Evolutionary conservation across 2,329 filamentous ascomycete genomes (phyloP).

Genomic region (Diaporthe longicolla): DNA sequence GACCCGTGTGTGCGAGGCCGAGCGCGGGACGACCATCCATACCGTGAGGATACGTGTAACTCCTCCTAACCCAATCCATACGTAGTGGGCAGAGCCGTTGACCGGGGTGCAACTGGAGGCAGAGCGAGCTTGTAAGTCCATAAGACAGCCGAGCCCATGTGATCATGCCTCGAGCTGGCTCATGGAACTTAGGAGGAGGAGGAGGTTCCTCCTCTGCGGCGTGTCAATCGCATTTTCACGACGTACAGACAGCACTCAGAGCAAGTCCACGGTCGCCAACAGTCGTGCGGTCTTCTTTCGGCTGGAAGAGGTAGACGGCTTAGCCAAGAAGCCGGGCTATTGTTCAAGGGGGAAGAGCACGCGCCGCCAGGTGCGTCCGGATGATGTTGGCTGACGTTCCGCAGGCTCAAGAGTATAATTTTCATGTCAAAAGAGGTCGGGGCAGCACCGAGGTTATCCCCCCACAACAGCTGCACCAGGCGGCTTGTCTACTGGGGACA

Average conservation of each 20-base stretch:
- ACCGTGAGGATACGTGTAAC: neutral
- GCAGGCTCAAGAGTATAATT: neutral
- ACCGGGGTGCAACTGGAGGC: slow-evolving; percentile 17
- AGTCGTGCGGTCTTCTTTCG: neutral
- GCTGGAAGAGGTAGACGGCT: neutral
- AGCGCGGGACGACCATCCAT: slow-evolving; percentile 4
- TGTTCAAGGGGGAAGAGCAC: too few species aligned
- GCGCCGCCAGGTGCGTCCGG: neutral
- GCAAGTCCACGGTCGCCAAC: neutral
- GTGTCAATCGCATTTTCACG: too few species aligned
- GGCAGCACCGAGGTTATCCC: neutral
- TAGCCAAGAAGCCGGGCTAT: neutral
- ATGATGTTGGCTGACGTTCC: slow-evolving; percentile 4
- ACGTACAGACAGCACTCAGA: too few species aligned
- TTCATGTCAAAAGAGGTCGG: neutral
- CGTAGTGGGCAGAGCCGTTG: slow-evolving; percentile 11
- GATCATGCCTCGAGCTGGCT: neutral
- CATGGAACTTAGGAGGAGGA: neutral
- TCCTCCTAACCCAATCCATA: neutral
- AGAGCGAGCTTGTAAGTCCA: slow-evolving; percentile 6
- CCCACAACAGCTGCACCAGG: neutral
- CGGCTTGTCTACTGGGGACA: slow-evolving; percentile 6
- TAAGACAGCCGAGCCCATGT: neutral
- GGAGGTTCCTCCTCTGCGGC: too few species aligned
- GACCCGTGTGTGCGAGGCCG: neutral